Evolutionary conservation across 257 asterid genomes (phyloP).

Genomic region (Fraxinus cuspidata): DNA sequence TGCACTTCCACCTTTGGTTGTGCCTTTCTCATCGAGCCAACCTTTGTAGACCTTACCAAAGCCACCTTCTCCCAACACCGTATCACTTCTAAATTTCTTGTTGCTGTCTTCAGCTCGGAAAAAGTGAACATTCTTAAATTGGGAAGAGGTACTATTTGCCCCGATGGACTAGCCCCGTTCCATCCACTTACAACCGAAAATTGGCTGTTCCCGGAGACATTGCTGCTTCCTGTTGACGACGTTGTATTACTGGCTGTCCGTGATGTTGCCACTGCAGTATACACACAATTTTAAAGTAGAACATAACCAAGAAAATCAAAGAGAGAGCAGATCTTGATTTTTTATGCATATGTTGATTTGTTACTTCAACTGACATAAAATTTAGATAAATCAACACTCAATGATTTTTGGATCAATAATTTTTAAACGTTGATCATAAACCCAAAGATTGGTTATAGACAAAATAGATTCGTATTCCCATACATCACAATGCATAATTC

Average conservation of each 20-base stretch:
- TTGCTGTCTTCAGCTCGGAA: constrained; percentile 37
- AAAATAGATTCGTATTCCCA: not conserved
- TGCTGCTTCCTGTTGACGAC: constrained; percentile 26
- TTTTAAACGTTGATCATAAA: no score
- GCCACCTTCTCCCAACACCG: constrained; percentile 45
- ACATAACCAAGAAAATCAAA: not conserved
- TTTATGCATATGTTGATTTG: not conserved
- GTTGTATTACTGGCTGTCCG: constrained; percentile 27
- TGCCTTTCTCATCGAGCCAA: constrained; percentile 23
- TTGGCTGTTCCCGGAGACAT: constrained; percentile 29
- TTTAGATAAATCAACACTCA: not conserved
- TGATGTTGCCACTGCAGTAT: constrained; percentile 29
- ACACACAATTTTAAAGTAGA: not conserved
- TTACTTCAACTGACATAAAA: not conserved
- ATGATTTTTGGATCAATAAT: no score
- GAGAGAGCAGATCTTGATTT: not conserved
- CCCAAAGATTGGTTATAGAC: not conserved
- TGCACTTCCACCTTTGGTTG: constrained; percentile 19
- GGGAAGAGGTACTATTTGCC: constrained; percentile 25
- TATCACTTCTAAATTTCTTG: constrained; percentile 35
- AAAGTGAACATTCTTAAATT: constrained; percentile 38
- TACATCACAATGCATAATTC: no score
- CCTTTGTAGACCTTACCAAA: constrained; percentile 55
- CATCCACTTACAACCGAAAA: constrained; percentile 38
- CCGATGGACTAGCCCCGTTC: constrained; percentile 17